Base-by-base conservation (phyloP, 805 yeast genomes). In the Metschnikowia gelsemii region DNA sequence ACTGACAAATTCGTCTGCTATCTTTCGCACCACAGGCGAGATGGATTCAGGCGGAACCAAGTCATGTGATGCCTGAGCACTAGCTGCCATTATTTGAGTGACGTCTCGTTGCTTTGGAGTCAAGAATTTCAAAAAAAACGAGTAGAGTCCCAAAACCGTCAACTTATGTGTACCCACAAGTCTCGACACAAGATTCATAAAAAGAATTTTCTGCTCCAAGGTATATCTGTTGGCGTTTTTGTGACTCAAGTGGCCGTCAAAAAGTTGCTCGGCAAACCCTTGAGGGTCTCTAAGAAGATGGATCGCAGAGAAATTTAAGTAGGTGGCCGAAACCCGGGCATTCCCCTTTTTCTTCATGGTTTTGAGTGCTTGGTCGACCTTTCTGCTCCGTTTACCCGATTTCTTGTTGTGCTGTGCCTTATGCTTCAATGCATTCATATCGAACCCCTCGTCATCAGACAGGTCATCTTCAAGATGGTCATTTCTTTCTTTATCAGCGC, bases 61-160 rank as follows among this genome's bases (percentile, higher is more conserved):
- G 57, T 93, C 98, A 61, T 93, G 99, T 20, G 95, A 78, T 0
- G 98, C 88, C 70, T 93, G 99, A 0, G 99, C 99, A 35, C 87
- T 75, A 3, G 98, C 96, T 6, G 99, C 98, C 87, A 93, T 79
- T 50, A 93, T 83, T 62, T 88, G 95, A 0, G 99, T 93, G 32
- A 93, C 99, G 54, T 91, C 85, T 43, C 80, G 72, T 66, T 93
- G 98, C 62, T 91, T 91, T 35, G 99, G 98, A 1, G 96, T 90
- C 54, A 93, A 72, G 59, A 85, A 93, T 58, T 89, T 89, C 59
- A 91, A 67, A 66, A 93, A 82, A 59, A 79, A 89, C 0, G 97
- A 84, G 64, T 93, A 93, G 25, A 93, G 70, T 4, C 97, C 96
- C 52, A 93, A 70, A 4, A 93, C 86, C 2, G 90, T 85, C 57